Base-by-base conservation (phyloP, 225 moss, liverwort and hornwort genomes). In the Takakia lepidozioides region DNA sequence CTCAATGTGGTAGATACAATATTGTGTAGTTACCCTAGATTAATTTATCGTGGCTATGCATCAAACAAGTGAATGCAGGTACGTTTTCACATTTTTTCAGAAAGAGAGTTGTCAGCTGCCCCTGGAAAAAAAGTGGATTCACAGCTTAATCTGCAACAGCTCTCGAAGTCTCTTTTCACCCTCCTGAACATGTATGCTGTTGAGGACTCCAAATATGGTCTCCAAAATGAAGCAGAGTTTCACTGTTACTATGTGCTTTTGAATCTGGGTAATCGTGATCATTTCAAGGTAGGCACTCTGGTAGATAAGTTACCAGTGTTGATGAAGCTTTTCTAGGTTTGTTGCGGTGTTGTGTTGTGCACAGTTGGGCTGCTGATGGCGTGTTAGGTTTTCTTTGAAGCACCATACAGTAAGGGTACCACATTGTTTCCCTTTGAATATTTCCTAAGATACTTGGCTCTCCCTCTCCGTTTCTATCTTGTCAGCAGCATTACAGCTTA, bases 131-230 rank as follows among this genome's bases (percentile, higher is more conserved):
- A 95, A 32, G 60, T 80, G 20, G 79, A 95, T 49, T 72, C 76
- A 27, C 81, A 95, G 40, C 58, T 95, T 46, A 95, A 95, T 57
- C 84, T 83, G 22, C 76, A 89, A 63, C 93, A 95, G 84, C 93
- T 95, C 54, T 76, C 79, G 0, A 95, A 95, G 61, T 75, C 93
- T 22, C 38, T 95, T 29, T 65, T 89, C 57, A 82, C 76, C 47
- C 89, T 95, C 35, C 65, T 89, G 0, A 86, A 84, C 51, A 70
- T 95, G 48, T 95, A 95, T 26, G 66, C 61, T 18, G 75, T 59
- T 29, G 72, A 81, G 51, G 83, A 79, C 43, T 68, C 73, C 24
- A 74, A 67, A 20, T 61, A 5, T 69, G 50, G 20, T 70, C 68
- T 58, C 53, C 66, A 64, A n/a, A 78, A 74, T 48, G 84, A 89